Conservation (phyloP, 169 alveolate genomes). For the Eimeria brunetti region DNA sequence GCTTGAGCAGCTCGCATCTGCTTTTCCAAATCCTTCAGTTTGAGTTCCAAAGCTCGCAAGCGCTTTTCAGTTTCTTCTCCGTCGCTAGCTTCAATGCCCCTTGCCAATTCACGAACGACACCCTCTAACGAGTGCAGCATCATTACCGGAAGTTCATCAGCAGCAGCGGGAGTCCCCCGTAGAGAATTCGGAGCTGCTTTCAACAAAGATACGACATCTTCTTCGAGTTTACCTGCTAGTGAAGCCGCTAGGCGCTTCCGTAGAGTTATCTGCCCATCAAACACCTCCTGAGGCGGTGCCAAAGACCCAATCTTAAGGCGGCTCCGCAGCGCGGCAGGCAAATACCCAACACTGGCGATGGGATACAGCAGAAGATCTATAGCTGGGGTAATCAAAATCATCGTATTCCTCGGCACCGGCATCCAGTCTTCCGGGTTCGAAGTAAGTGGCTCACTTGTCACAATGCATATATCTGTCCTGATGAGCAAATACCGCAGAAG, state of each 20-base stretch:
- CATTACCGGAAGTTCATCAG: conserved; percentile 51
- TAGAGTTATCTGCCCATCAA: conserved; percentile 23
- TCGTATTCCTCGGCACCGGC: conserved; percentile 80
- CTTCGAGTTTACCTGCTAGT: conserved; percentile 33
- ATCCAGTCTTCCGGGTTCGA: conserved; percentile 80
- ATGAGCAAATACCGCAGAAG: neutral
- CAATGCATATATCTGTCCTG: conserved; percentile 81
- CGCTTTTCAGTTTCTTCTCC: conserved; percentile 21
- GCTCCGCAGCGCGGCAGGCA: conserved; percentile 51
- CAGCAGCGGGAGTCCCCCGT: conserved; percentile 6
- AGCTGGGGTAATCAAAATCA: conserved; percentile 70
- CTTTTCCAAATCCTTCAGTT: conserved; percentile 36
- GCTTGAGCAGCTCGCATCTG: conserved; percentile 40
- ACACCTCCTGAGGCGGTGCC: neutral
- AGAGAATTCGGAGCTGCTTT: neutral
- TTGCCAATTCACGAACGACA: conserved; percentile 16
- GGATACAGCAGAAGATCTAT: conserved; percentile 76
- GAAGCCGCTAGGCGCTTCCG: conserved; percentile 38
- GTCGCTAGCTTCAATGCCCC: neutral
- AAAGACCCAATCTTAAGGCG: conserved; percentile 11
- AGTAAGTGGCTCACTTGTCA: conserved; percentile 79
- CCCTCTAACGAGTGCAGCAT: conserved; percentile 52
- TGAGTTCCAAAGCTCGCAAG: conserved; percentile 26
- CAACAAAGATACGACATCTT: neutral
- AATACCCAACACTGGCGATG: conserved; percentile 63